Base-by-base conservation (phyloP, 192 early-diverging fungal genomes). In the Backusella mclennaniae region DNA sequence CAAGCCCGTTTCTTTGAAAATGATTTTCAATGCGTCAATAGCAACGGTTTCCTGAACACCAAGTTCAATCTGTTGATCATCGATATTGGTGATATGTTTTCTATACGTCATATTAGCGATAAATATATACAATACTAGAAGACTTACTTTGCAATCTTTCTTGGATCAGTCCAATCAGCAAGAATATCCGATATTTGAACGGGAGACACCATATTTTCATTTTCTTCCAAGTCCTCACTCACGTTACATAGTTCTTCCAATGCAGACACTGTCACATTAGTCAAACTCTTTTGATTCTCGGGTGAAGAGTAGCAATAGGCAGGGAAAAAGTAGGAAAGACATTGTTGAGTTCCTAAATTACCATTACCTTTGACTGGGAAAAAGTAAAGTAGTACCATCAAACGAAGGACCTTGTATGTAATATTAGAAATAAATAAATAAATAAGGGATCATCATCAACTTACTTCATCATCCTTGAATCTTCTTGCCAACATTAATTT, bases 301-400 rank as follows among this genome's bases (percentile, higher is more conserved):
- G 84, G 75, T 7, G 90, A 86, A 35, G 95, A 95, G 74, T 94
- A 89, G 77, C 93, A 91, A 77, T 88, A 96, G 14, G 92, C 92
- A 8, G 93, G 95, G 71, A 97, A 89, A 71, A 97, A 97, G 78
- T 96, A 97, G 26, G 87, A 89, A n/a, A 97, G 86, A 75, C 95
- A 97, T 78, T 96, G 95, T 1, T 93, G 85, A 69, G 95, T 82
- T 14, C 89, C 86, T 66, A 90, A 82, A 76, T 95, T 96, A 38
- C 67, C 75, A 12, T 76, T 5, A n/a, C 42, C 70, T 15, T 23
- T 46, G 2, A 82, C 75, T 19, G 93, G 92, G 80, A 95, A 91
- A 81, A 93, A 96, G 83, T 96, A 97, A 19, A 95, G 79, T 0
- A 94, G 81, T n/a, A 96, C 83, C 79, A 97, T 77, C 77, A 89